A percentile compares a stretch with the other conserved stretches of the same genome.
Evolutionary conservation across 2,329 filamentous ascomycete species (phyloP).

Genomic region (Alternaria rosae): DNA sequence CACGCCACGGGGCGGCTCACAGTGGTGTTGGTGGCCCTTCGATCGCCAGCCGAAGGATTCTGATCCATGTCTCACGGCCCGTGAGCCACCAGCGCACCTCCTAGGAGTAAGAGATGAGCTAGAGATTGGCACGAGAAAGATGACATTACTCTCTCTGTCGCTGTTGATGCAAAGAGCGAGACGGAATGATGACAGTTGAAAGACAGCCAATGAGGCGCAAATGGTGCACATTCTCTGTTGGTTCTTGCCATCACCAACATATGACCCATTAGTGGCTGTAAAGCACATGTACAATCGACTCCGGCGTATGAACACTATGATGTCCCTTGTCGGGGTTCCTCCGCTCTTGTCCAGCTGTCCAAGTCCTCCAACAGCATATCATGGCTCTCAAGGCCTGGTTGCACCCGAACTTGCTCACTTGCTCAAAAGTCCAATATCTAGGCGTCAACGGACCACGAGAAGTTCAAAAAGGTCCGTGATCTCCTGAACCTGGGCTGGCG

Average conservation of each 20-base stretch:
- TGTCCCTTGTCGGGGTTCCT: background rate
- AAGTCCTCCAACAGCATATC: background rate
- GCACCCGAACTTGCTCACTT: background rate
- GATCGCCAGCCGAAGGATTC: conserved; percentile 22
- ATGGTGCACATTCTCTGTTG: background rate
- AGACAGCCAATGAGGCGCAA: background rate
- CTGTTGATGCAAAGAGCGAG: background rate
- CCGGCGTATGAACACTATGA: background rate
- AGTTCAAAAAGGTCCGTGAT: background rate
- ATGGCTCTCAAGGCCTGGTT: background rate
- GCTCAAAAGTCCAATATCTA: background rate
- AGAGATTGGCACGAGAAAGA: background rate
- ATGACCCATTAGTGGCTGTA: background rate
- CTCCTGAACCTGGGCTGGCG: background rate
- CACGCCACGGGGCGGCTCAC: conserved; percentile 13
- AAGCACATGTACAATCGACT: background rate
- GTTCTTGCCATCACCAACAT: background rate
- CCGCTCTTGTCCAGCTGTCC: background rate
- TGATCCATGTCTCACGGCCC: conserved; percentile 21
- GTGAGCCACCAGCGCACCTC: conserved; percentile 14
- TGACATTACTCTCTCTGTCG: background rate
- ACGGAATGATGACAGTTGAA: background rate
- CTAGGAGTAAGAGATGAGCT: conserved; percentile 3
- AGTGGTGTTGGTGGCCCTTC: conserved; percentile 21
- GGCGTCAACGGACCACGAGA: background rate